These are phyloP conservation scores for Thozetella sp. DNA, from an alignment of 495 filamentous ascomycete species.

Conservation along the genomic window DNA sequence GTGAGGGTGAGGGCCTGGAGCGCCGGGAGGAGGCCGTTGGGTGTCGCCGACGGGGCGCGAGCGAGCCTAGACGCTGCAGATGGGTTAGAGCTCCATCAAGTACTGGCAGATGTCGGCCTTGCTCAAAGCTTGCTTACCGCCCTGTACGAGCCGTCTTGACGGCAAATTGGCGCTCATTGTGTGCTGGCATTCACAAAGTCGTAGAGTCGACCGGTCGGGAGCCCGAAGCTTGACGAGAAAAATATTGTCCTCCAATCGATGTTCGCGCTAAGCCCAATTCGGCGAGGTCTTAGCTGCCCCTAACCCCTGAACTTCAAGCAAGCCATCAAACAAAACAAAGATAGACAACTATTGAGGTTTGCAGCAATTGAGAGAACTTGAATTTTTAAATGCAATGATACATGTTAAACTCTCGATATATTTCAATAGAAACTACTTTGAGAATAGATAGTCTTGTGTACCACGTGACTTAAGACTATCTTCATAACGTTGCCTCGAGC, in stretches of 20 bases:
- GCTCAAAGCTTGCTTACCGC: slow-evolving; percentile 25
- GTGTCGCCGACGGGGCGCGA: slow-evolving; percentile 7
- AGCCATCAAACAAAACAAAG: neutral
- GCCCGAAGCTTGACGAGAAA: neutral
- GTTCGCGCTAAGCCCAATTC: neutral
- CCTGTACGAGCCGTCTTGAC: slow-evolving; percentile 37
- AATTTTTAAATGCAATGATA: neutral
- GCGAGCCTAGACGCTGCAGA: slow-evolving; percentile 13
- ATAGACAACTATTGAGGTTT: neutral
- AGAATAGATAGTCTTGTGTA: too few relatives aligned
- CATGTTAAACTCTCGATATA: neutral
- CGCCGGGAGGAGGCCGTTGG: slow-evolving; percentile 17
- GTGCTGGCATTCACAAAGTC: neutral
- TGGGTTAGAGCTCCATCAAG: neutral
- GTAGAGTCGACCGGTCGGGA: neutral
- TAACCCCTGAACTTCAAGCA: slow-evolving; percentile 1
- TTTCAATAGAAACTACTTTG: too few relatives aligned
- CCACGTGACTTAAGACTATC: too few relatives aligned
- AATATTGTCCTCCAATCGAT: neutral
- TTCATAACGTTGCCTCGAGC: too few relatives aligned
- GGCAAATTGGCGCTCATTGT: slow-evolving; percentile 47
- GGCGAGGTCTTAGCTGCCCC: neutral
- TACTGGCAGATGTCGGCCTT: neutral
- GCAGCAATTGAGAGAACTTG: neutral
- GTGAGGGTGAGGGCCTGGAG: slow-evolving; percentile 22